These are phyloP conservation scores for Paracorniculantispora psalliotae DNA, from an alignment of 2,329 filamentous ascomycete genomes.

Conservation along the genomic window DNA sequence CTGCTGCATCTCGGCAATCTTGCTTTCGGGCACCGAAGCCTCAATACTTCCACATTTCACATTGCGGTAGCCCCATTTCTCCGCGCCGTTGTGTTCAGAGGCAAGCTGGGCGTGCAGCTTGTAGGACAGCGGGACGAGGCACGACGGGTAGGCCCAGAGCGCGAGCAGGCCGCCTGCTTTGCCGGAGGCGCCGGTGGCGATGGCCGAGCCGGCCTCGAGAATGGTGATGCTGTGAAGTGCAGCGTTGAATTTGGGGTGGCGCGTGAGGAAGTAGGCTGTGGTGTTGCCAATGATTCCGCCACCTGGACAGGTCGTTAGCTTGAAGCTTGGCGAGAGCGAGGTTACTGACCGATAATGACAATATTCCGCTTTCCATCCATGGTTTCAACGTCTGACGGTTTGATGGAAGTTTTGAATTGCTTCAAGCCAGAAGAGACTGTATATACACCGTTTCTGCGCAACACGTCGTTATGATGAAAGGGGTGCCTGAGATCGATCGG, in stretches of 20 bases:
- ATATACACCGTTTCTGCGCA: neutral
- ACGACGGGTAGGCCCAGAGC: conserved; percentile 83
- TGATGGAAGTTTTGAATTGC: neutral
- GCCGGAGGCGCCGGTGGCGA: conserved; percentile 88
- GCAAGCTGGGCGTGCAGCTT: conserved; percentile 77
- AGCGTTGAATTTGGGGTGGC: conserved; percentile 75
- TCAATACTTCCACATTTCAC: conserved; percentile 65
- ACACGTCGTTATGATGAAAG: neutral
- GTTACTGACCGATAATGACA: conserved; percentile 43
- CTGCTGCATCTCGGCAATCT: neutral
- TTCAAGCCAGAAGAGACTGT: neutral
- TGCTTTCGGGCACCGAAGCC: conserved; percentile 28
- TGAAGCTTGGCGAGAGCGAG: neutral
- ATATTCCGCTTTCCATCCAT: conserved; percentile 40
- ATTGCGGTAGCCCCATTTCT: conserved; percentile 80
- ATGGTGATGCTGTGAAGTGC: conserved; percentile 73
- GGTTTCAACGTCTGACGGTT: neutral
- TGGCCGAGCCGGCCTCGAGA: conserved; percentile 73
- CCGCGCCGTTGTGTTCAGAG: conserved; percentile 71
- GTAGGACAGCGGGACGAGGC: conserved; percentile 82
- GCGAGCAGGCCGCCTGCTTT: conserved; percentile 90
- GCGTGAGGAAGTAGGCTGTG: conserved; percentile 85
- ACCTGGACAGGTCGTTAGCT: conserved; percentile 43
- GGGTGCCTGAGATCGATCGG: neutral
- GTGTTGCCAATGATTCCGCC: conserved; percentile 91